Evolutionary conservation across 345 rosid genomes (phyloP), one percentile per base, ranked within the genome.

Genomic region (Eutrema japonicum): DNA sequence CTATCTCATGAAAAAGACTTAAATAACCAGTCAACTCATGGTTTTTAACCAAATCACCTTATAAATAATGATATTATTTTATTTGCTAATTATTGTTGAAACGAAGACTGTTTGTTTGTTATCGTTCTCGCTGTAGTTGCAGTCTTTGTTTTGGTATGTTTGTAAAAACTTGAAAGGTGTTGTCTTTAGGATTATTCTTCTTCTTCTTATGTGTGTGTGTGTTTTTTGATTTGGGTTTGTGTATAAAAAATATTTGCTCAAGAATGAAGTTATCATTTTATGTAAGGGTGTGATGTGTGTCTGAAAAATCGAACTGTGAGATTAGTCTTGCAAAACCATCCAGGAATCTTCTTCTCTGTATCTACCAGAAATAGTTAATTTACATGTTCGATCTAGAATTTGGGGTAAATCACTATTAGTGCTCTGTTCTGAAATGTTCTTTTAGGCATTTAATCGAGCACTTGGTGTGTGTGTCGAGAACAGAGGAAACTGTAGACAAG

Each of bases 111-210:
- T 63, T 63, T 38, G 29, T 66, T 64, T 53, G 38, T 40, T 12
- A 53, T 60, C 64, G 33, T 41, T 50, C 40, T 58, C 11, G 35
- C 5, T 65, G 2, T 35, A 27, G 50, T 54, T 64, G 43, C 11
- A 16, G 66, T 38, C 52, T 58, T 59, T 30, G 66, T 57, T 66
- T 66, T 46, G 6, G 52, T 37, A 14, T 49, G 41, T 36, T 38
- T 2, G 16, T 16, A 35, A 65, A 64, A 63, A 14, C 71, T 76
- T 76, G 1, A 71, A 76, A 71, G 80, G 71, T 42, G 80, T 77
- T 0, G 71, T 22, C 22, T 22, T 22, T 22, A 1, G 22, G 22
- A 1, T 22, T 22, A 1, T 22, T 22, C 22, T 22, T 22, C 22
- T 22, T 22, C 22, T 22, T 50, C 32, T 13, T 38, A 10, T 13